Evolutionary conservation across 2,329 filamentous ascomycete genomes (phyloP).

Genomic region (Fusarium beomiforme): DNA sequence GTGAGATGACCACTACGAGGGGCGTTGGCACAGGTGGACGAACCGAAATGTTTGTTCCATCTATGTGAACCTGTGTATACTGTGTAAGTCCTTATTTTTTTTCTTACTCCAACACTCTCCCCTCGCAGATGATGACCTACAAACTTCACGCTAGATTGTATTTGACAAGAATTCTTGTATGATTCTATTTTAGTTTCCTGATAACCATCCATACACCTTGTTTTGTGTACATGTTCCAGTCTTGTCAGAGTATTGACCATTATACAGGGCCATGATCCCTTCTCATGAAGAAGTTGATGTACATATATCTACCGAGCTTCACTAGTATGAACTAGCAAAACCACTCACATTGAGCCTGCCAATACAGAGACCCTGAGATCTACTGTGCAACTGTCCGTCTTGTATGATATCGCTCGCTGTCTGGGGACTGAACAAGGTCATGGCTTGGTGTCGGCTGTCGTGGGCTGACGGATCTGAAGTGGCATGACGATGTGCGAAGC

Average conservation of each 20-base stretch:
- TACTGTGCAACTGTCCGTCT: accelerated
- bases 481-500: accelerated
- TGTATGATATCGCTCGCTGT: background rate
- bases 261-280: background rate
- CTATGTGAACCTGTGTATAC: accelerated
- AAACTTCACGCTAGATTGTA: slow-evolving; percentile 59
- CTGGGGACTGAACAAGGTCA: background rate
- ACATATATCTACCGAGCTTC: background rate
- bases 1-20: background rate
- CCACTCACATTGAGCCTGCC: accelerated
- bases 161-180: slow-evolving; percentile 53
- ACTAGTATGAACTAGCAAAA: accelerated
- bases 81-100: slow-evolving; percentile 21
- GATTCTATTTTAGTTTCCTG: slow-evolving; percentile 50
- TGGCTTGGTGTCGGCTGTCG: accelerated
- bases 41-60: background rate
- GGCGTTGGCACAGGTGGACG: background rate
- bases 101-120: background rate
- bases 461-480: accelerated
- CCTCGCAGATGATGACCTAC: slow-evolving; percentile 51
- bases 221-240: background rate
- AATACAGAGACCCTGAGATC: background rate
- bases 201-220: slow-evolving; percentile 1
- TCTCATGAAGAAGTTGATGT: background rate
- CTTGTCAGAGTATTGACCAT: slow-evolving; percentile 15